phyloP scores from a whole-genome alignment of 441 rosid genomes.

The Aquilaria agallochum region DNA sequence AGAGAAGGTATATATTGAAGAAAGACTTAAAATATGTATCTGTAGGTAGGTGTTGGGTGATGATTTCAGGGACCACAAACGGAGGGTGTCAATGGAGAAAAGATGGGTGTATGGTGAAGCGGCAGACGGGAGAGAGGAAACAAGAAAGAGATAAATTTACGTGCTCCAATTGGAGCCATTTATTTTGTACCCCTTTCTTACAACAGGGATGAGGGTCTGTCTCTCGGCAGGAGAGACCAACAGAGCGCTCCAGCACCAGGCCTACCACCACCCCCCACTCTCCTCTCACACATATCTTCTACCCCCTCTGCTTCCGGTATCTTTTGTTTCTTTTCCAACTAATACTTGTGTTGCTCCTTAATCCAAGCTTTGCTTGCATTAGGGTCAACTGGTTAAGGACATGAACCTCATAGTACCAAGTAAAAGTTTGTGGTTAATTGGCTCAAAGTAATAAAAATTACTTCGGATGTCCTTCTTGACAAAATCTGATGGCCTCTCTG shows the following conservation, averaged over 20 bases:
- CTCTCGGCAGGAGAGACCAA: slow-evolving; percentile 27
- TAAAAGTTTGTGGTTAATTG: too few species aligned
- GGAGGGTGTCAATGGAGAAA: slow-evolving; percentile 24
- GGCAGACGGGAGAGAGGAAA: slow-evolving; percentile 52
- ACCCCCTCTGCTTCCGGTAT: slow-evolving; percentile 17
- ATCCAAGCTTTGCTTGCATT: slow-evolving; percentile 21
- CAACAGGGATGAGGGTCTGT: slow-evolving; percentile 40
- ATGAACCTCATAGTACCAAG: too few species aligned
- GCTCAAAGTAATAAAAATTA: too few species aligned
- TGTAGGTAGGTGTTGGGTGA: slow-evolving; percentile 24
- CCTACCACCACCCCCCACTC: slow-evolving; percentile 16
- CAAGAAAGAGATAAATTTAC: slow-evolving; percentile 30
- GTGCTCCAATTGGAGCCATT: slow-evolving; percentile 56
- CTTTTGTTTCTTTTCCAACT: slow-evolving; percentile 24
- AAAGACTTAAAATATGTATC: slow-evolving; percentile 6
- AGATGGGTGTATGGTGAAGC: slow-evolving; percentile 32
- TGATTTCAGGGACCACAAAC: slow-evolving; percentile 40
- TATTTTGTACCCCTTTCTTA: slow-evolving; percentile 38
- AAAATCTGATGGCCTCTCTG: too few species aligned
- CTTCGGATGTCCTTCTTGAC: too few species aligned
- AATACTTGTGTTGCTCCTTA: slow-evolving; percentile 29
- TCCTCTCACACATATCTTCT: slow-evolving; percentile 9
- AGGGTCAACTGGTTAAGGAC: too few species aligned
- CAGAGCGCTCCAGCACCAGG: slow-evolving; percentile 9
- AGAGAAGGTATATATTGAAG: too few species aligned